These are phyloP conservation scores for Pittosporum tobira DNA, from an alignment of 129 eudicot species.

Conservation along the genomic window DNA sequence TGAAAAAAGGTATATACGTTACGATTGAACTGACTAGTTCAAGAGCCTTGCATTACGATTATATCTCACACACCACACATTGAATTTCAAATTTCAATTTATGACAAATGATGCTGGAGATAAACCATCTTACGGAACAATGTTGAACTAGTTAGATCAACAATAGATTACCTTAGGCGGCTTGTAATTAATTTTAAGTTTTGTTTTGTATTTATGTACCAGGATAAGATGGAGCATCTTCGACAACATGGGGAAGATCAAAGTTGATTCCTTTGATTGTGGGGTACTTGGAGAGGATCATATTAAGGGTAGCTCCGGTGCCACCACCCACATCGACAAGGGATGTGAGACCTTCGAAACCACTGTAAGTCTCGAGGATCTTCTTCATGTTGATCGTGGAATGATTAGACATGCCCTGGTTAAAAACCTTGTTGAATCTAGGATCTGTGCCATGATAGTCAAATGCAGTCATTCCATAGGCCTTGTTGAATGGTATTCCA, in stretches of 20 bases:
- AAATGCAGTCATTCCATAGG: constrained; percentile 59
- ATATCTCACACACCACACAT: too few species aligned
- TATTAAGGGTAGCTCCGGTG: constrained; percentile 58
- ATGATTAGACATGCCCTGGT: constrained; percentile 56
- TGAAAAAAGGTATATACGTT: too few species aligned
- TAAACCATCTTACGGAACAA: too few species aligned
- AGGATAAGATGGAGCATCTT: constrained; percentile 56
- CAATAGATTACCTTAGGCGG: too few species aligned
- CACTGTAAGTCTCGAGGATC: constrained; percentile 48
- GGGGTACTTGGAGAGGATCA: constrained; percentile 71
- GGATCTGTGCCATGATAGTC: constrained; percentile 53
- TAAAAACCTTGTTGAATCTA: constrained; percentile 61
- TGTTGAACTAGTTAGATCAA: too few species aligned
- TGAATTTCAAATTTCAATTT: too few species aligned
- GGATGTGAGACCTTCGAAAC: constrained; percentile 42
- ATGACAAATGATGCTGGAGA: too few species aligned
- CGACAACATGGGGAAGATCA: constrained; percentile 63
- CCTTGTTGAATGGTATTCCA: constrained; percentile 74
- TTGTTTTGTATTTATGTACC: constrained; percentile 13
- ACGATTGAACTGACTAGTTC: too few species aligned
- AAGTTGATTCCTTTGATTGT: constrained; percentile 64
- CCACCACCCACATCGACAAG: constrained; percentile 87
- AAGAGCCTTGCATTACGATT: too few species aligned
- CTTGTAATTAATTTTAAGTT: too few species aligned
- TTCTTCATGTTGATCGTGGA: constrained; percentile 66